Base-by-base conservation (phyloP, 2,329 filamentous ascomycete genomes). In the Fusarium napiforme region DNA sequence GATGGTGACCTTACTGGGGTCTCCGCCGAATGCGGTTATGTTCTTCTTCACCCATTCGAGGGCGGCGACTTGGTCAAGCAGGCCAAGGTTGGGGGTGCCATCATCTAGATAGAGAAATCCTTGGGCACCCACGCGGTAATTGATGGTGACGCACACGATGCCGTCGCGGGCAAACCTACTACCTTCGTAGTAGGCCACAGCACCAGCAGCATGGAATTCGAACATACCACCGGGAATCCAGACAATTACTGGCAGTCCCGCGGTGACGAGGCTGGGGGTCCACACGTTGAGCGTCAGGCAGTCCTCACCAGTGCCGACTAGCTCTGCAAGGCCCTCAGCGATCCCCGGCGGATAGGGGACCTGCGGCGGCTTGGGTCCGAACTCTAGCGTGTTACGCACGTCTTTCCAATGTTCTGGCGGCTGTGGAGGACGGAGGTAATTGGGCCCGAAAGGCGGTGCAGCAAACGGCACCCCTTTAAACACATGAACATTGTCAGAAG, bases 361-460 rank as follows among this genome's bases (percentile, higher is more conserved):
- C n/a, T 50, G 47, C 16, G 30, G 47, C 3, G 21, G 14, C 47
- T 50, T 50, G 5, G 30, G 47, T 4, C 47, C 30, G 11, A 50
- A 50, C 0, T 5, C 3, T 19, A 34, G 10, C 3, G n/a, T 7
- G 4, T 34, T n/a, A 1, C 30, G 30, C 7, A 50, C 21, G 4
- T 11, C 47, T 14, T 0, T 7, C 30, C 47, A 50, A 5, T n/a
- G 5, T 5, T 34, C 16, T 4, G 47, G 30, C 8, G 47, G 10
- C 5, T 34, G 30, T 14, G 47, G 47, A 50, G 47, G 47, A 14
- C 30, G 47, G 16, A 34, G 21, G 2, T 50, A 50, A 4, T 50
- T 50, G 30, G 47, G 16, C 7, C 47, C 47, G 21, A 50, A 50
- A 14, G 47, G 47, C 11, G 47, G 47, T 23, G 30, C 47, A n/a